phyloP scores from a whole-genome alignment of 345 rosid genomes.

The Citrus australasica region DNA sequence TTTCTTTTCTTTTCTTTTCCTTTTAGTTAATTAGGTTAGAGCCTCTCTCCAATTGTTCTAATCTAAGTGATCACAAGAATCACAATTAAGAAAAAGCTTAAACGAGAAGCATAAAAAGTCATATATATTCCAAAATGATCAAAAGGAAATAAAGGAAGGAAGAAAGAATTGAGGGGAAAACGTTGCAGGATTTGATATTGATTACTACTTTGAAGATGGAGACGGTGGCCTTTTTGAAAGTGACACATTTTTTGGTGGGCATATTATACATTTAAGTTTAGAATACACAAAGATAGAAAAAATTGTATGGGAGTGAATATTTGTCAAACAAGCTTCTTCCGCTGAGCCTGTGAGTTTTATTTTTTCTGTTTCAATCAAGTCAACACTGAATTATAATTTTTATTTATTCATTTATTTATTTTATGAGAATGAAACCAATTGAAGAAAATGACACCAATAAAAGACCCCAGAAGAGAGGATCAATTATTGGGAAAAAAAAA shows the following conservation, averaged over 20 bases:
- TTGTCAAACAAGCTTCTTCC: background rate
- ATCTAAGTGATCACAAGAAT: constrained; percentile 15
- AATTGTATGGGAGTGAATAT: background rate
- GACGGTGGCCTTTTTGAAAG: constrained; percentile 4
- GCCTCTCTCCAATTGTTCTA: background rate
- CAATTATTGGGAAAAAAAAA: too few species aligned
- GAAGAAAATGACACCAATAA: constrained; percentile 11
- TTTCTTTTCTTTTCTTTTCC: background rate
- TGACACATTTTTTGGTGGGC: constrained; percentile 2
- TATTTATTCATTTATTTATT: too few species aligned
- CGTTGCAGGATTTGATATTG: constrained; percentile 7
- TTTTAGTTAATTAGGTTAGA: background rate
- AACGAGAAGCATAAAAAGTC: constrained; percentile 23
- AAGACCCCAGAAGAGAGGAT: background rate
- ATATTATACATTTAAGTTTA: background rate
- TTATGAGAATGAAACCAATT: background rate
- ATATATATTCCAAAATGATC: constrained; percentile 32
- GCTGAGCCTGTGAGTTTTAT: background rate
- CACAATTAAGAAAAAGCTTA: constrained; percentile 23
- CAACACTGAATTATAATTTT: background rate
- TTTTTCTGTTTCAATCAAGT: background rate
- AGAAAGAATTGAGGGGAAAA: background rate
- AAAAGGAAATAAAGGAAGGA: constrained; percentile 11
- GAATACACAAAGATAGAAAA: background rate
- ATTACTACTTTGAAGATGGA: constrained; percentile 15